phyloP scores from a whole-genome alignment of 139 green algal species.

The Gonium pectorale region DNA sequence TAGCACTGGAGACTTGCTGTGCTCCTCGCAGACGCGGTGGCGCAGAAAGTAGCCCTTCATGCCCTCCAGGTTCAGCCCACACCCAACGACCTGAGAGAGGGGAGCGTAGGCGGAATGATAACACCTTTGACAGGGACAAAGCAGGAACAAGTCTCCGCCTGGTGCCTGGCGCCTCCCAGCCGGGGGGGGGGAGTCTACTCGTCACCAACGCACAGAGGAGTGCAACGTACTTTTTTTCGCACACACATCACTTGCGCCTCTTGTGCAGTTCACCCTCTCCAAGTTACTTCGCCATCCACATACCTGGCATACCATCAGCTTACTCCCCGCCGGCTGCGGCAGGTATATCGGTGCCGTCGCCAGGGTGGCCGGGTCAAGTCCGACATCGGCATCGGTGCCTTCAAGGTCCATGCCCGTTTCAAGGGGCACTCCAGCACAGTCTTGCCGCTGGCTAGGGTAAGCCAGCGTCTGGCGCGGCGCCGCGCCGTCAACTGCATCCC shows the following conservation, averaged over 20 bases:
- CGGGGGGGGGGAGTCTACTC: no score
- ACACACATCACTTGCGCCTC: no score
- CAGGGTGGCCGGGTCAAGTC: not conserved
- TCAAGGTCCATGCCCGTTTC: slow-evolving; percentile 24
- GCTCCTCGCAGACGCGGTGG: slow-evolving; percentile 42
- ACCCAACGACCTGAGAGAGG: slow-evolving; percentile 6
- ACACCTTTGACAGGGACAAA: not conserved
- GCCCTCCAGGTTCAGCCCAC: slow-evolving; percentile 15
- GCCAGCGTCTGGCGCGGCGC: no score
- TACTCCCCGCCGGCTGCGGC: not conserved
- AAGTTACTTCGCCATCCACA: not conserved
- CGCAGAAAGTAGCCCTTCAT: slow-evolving; percentile 49
- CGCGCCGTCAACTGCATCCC: no score
- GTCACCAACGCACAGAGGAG: no score
- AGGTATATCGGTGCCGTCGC: slow-evolving; percentile 9
- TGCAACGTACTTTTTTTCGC: no score
- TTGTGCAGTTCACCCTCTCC: not conserved
- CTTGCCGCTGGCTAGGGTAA: no score
- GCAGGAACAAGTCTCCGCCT: not conserved
- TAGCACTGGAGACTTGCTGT: slow-evolving; percentile 35
- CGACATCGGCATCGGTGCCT: not conserved
- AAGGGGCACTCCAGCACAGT: no score
- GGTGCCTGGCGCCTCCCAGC: not conserved
- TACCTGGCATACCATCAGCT: slow-evolving; percentile 19
- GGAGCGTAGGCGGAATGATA: not conserved